These are phyloP conservation scores for Ajuga chamaepitys DNA, from an alignment of 257 asterid genomes.

Conservation along the genomic window DNA sequence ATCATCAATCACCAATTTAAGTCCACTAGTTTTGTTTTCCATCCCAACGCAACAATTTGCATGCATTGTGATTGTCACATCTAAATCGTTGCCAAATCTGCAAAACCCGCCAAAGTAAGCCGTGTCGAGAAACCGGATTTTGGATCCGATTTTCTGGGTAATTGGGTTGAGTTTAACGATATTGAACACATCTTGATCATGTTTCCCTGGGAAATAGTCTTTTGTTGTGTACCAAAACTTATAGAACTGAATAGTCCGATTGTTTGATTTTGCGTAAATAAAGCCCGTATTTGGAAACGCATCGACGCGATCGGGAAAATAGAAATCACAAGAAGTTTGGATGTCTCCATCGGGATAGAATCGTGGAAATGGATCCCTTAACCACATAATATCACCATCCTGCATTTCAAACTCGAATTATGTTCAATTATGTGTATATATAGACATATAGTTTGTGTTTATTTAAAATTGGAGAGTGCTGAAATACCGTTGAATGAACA, in stretches of 20 bases:
- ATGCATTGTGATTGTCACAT: slow-evolving; percentile 46
- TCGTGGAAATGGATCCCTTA: slow-evolving; percentile 43
- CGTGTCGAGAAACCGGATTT: slow-evolving; percentile 44
- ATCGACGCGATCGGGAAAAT: slow-evolving; percentile 19
- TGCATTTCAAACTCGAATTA: background rate
- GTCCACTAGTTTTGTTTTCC: slow-evolving; percentile 35
- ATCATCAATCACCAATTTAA: slow-evolving; percentile 31
- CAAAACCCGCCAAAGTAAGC: slow-evolving; percentile 53
- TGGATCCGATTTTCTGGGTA: slow-evolving; percentile 22
- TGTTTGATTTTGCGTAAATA: slow-evolving; percentile 45
- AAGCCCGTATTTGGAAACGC: slow-evolving; percentile 53
- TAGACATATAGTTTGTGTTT: no score
- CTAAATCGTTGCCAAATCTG: slow-evolving; percentile 33
- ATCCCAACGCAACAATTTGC: slow-evolving; percentile 55
- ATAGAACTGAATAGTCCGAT: slow-evolving; percentile 41
- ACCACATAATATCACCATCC: slow-evolving; percentile 65
- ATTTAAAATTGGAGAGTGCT: no score
- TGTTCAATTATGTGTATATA: background rate
- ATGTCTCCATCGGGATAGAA: slow-evolving; percentile 41
- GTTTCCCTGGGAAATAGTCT: slow-evolving; percentile 30
- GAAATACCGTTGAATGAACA: no score
- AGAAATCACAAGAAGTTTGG: slow-evolving; percentile 49
- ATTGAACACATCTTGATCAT: slow-evolving; percentile 55
- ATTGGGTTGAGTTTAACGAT: slow-evolving; percentile 27
- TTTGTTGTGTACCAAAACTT: slow-evolving; percentile 35